Evolutionary conservation across 2,329 filamentous ascomycete genomes (phyloP).

Genomic region (Apiospora kogelbergensis): DNA sequence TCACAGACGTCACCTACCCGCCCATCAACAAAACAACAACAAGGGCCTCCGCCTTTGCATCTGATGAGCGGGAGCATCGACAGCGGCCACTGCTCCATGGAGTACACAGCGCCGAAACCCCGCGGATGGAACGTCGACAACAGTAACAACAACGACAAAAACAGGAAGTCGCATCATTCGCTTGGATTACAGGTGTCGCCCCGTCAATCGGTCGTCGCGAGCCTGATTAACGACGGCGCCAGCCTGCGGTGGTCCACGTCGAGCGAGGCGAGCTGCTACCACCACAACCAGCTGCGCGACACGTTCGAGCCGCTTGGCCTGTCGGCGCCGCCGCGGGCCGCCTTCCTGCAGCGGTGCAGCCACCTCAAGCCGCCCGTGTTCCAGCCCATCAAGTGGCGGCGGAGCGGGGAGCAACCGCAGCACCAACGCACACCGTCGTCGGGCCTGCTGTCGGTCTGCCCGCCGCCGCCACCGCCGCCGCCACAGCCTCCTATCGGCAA

Average conservation of each 20-base stretch:
- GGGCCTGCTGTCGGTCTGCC: not conserved
- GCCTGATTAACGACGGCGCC: not conserved
- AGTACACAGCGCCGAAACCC: not conserved
- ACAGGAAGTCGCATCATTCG: not conserved
- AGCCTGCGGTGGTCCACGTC: not conserved
- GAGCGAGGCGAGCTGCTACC: not conserved
- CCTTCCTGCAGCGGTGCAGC: not conserved
- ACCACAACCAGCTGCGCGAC: not conserved
- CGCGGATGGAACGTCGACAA: not conserved
- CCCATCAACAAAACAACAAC: not conserved
- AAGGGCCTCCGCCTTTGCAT: not conserved
- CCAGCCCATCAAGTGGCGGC: slow-evolving; percentile 1
- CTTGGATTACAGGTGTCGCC: not conserved
- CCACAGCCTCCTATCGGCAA: too few relatives aligned
- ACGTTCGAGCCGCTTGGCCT: not conserved
- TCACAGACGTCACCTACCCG: not conserved
- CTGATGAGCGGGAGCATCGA: slow-evolving; percentile 2
- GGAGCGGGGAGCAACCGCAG: not conserved
- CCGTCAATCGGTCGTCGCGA: not conserved
- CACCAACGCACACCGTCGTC: not conserved
- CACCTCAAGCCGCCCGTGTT: not conserved
- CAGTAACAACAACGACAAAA: not conserved
- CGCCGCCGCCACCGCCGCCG: not conserved
- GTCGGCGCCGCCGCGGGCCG: not conserved
- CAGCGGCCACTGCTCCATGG: not conserved